These are phyloP conservation scores for Chlorella sp. DNA, from an alignment of 139 green algal species.

Conservation along the genomic window DNA sequence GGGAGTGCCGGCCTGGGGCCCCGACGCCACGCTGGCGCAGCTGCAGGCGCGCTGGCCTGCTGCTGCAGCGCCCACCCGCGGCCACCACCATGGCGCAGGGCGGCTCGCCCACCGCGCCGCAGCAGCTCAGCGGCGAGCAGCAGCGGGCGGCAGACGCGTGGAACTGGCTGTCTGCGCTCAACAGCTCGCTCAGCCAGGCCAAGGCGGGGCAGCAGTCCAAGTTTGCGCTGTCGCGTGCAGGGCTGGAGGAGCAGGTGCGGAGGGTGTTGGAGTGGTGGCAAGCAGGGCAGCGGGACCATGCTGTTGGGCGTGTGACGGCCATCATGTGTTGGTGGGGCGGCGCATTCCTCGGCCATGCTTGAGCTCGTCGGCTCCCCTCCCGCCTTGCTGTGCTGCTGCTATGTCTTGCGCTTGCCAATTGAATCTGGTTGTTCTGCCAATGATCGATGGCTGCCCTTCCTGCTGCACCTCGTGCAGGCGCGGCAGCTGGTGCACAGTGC, in stretches of 20 bases:
- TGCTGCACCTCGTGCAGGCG: slow-evolving; percentile 7
- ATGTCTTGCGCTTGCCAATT: not conserved
- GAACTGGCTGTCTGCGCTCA: slow-evolving; percentile 38
- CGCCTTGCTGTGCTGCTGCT: not conserved
- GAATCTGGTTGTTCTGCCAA: not conserved
- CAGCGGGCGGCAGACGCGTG: slow-evolving; percentile 8
- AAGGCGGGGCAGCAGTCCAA: slow-evolving; percentile 15
- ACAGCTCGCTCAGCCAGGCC: slow-evolving; percentile 39
- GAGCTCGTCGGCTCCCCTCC: not conserved
- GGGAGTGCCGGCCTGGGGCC: not conserved
- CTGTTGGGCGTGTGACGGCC: too few relatives aligned
- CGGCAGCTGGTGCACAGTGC: slow-evolving; percentile 39
- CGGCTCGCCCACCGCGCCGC: not conserved
- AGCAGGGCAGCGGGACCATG: too few relatives aligned
- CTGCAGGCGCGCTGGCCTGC: slow-evolving; percentile 27
- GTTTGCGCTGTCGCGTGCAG: slow-evolving; percentile 19
- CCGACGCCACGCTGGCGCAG: not conserved
- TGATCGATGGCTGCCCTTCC: not conserved
- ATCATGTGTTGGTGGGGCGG: too few relatives aligned
- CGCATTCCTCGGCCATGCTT: too few relatives aligned
- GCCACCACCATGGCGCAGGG: not conserved
- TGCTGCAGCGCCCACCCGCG: not conserved
- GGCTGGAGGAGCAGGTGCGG: slow-evolving; percentile 36
- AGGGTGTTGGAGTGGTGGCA: too few relatives aligned
- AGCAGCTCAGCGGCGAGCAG: not conserved